phyloP scores from a whole-genome alignment of 1,284 basidiomycete genomes.

The Laetiporus sulphureus region DNA sequence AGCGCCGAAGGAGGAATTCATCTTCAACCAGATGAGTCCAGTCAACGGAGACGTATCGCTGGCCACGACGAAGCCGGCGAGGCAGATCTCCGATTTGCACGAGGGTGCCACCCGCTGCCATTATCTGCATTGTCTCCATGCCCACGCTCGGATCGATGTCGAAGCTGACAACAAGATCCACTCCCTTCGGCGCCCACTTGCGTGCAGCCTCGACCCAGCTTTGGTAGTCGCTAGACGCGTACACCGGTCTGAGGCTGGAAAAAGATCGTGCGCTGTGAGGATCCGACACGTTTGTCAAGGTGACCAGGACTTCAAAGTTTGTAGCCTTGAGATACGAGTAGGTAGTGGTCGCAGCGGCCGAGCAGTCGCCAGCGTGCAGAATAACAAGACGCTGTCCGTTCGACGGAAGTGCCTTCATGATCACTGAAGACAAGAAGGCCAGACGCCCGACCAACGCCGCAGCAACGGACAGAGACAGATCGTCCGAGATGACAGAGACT shows the following conservation, averaged over 20 bases:
- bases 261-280: no score
- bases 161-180: slow-evolving; percentile 8
- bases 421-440: background rate
- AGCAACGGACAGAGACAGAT: background rate
- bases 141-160: background rate
- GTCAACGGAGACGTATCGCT: slow-evolving; percentile 1
- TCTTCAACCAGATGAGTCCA: background rate
- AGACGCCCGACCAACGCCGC: slow-evolving; percentile 1
- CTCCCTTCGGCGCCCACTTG: slow-evolving; percentile 1
- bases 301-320: background rate
- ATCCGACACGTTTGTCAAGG: no score
- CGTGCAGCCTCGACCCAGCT: slow-evolving; percentile 1
- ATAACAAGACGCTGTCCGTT: background rate
- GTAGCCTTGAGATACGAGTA: background rate
- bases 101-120: background rate
- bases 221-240: background rate
- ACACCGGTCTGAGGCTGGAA: no score
- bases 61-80: background rate
- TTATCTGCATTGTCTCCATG: slow-evolving; percentile 1
- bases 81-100: slow-evolving; percentile 5
- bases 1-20: no score
- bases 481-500: background rate
- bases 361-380: slow-evolving; percentile 3
- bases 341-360: slow-evolving; percentile 2
- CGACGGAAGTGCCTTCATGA: background rate